phyloP scores from a whole-genome alignment of 768 basidiomycete species.

The Tephrocybe rancida region DNA sequence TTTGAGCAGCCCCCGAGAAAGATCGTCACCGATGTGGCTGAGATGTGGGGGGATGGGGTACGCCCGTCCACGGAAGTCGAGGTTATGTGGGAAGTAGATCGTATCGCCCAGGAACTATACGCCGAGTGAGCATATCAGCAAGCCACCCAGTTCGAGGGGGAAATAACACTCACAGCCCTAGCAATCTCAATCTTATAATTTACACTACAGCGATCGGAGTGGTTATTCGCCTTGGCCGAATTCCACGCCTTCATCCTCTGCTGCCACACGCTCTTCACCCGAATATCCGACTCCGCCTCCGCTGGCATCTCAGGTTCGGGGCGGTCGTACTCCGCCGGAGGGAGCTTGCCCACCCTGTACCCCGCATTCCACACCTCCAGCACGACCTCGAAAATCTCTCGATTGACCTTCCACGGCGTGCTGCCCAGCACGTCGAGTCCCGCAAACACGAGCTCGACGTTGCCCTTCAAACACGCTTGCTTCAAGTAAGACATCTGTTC shows the following conservation, averaged over 20 bases:
- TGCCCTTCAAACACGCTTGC: constrained; percentile 70
- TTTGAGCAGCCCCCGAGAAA: constrained; percentile 82
- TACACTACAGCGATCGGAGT: constrained; percentile 88
- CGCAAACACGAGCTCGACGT: constrained; percentile 83
- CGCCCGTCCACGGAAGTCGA: constrained; percentile 96
- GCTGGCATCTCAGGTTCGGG: constrained; percentile 63
- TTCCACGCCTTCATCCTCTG: constrained; percentile 55
- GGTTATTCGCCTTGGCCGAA: constrained; percentile 74
- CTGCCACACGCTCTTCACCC: constrained; percentile 54
- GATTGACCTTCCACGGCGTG: constrained; percentile 92
- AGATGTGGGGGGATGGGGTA: constrained; percentile 97
- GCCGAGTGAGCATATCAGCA: neutral
- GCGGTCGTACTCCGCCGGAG: constrained; percentile 67
- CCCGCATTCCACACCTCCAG: constrained; percentile 88
- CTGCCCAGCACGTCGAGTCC: constrained; percentile 88
- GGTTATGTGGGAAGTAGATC: constrained; percentile 93
- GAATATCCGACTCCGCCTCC: constrained; percentile 49
- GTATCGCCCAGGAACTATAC: constrained; percentile 80
- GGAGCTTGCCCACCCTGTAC: constrained; percentile 79
- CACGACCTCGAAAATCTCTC: constrained; percentile 72
- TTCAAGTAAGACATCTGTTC: constrained; percentile 84
- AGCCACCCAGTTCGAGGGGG: constrained; percentile 5
- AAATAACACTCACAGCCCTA: constrained; percentile 62
- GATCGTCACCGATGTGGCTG: constrained; percentile 94
- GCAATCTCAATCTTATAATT: constrained; percentile 99